Percentiles rank a stretch among this genome's conserved stretches.
Conservation (phyloP, 176 grass and related monocot genomes). For the Avena insularis region DNA sequence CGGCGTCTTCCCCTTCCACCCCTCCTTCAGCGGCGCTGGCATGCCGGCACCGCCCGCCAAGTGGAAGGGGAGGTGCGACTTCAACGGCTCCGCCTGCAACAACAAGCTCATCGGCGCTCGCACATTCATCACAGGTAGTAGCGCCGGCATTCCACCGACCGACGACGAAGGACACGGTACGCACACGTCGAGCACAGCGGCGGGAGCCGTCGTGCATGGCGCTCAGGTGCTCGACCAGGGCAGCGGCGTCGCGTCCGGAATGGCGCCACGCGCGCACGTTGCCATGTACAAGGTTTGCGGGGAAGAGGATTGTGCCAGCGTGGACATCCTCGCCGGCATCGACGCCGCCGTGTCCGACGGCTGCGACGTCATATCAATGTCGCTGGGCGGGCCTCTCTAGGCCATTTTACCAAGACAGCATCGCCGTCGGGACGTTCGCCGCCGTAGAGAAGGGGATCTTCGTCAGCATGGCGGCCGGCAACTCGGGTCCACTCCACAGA, state of each 20-base stretch:
- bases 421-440: conserved; percentile 53
- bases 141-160: conserved; percentile 1
- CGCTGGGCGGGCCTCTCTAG: not conserved
- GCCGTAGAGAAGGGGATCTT: conserved; percentile 47
- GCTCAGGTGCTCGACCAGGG: conserved; percentile 48
- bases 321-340: conserved; percentile 28
- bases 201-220: conserved; percentile 41
- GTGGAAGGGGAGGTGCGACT: conserved; percentile 28
- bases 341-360: conserved; percentile 42
- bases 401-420: conserved; percentile 37
- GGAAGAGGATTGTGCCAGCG: not conserved
- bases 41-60: conserved; percentile 17
- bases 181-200: conserved; percentile 65
- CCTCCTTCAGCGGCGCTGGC: not conserved
- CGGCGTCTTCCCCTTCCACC: conserved; percentile 41
- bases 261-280: conserved; percentile 51
- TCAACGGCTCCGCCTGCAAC: conserved; percentile 48
- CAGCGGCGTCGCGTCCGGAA: conserved; percentile 33
- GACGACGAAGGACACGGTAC: conserved; percentile 56
- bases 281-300: conserved; percentile 59
- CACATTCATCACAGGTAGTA: conserved; percentile 17
- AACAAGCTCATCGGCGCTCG: conserved; percentile 54
- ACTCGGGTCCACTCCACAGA: not conserved
- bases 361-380: conserved; percentile 44
- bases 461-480: conserved; percentile 43